Evolutionary conservation across 805 yeast genomes (phyloP).

Genomic region (Candida nitratophila): DNA sequence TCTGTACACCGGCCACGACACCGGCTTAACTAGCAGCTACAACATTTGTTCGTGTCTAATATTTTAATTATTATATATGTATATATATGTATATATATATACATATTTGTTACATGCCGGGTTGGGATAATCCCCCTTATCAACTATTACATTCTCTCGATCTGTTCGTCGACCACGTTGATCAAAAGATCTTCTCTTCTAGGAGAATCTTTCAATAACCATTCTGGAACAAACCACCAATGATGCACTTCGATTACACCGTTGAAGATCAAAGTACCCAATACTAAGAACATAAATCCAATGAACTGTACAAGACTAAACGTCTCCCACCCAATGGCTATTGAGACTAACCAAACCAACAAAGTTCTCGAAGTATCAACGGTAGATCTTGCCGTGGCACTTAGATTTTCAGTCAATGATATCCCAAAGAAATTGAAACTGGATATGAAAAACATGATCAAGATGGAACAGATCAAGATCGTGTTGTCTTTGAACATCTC

Average conservation of each 20-base stretch:
- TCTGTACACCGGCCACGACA: too few species aligned
- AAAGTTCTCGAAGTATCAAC: constrained; percentile 73
- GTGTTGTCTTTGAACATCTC: constrained; percentile 38
- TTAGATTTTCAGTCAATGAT: constrained; percentile 53
- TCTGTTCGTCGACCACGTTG: constrained; percentile 33
- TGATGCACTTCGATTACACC: constrained; percentile 53
- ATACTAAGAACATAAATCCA: constrained; percentile 58
- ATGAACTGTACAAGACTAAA: constrained; percentile 54
- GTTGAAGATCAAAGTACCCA: constrained; percentile 70
- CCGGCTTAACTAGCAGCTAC: too few species aligned
- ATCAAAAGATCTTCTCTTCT: constrained; percentile 18
- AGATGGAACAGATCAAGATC: constrained; percentile 47
- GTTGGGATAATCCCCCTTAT: too few species aligned
- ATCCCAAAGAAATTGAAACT: constrained; percentile 69
- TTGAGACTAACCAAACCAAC: constrained; percentile 67
- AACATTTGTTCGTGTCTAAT: too few species aligned
- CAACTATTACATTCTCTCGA: constrained; percentile 26
- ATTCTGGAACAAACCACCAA: constrained; percentile 29
- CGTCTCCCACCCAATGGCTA: constrained; percentile 67
- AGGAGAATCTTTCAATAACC: constrained; percentile 29
- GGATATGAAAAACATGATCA: constrained; percentile 68
- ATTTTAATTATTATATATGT: too few species aligned
- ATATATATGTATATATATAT: too few species aligned
- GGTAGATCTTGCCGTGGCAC: constrained; percentile 76
- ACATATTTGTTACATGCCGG: too few species aligned